Conservation (phyloP, 345 rosid genomes). For the Erysimum cheiranthoides region DNA sequence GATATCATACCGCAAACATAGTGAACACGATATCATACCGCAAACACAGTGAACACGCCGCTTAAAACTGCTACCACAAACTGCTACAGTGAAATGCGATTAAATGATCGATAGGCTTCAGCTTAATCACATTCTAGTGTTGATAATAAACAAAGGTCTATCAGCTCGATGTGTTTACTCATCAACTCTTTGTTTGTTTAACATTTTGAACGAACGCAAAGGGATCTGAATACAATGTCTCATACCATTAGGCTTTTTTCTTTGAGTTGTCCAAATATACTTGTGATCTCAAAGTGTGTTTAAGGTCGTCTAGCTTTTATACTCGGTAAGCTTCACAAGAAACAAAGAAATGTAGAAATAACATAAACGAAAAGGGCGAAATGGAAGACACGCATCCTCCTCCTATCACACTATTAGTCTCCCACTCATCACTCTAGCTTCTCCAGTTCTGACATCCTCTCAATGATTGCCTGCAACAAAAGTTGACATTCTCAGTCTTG, state of each 20-base stretch:
- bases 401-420: background rate
- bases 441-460: slow-evolving; percentile 89
- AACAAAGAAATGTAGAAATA: background rate
- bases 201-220: background rate
- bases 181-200: background rate
- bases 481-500: background rate
- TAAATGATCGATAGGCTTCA: too few species aligned
- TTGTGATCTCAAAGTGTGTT: too few species aligned
- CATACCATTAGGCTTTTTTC: background rate
- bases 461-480: slow-evolving; percentile 75
- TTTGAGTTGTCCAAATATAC: background rate
- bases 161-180: too few species aligned
- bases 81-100: too few species aligned
- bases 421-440: slow-evolving; percentile 64
- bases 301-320: too few species aligned
- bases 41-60: too few species aligned
- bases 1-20: too few species aligned
- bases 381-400: background rate
- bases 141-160: background rate
- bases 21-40: too few species aligned
- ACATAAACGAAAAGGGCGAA: background rate
- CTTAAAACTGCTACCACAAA: too few species aligned
- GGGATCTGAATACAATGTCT: background rate
- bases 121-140: background rate
- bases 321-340: too few species aligned